A percentile compares a stretch with the other conserved stretches of the same genome.
Evolutionary conservation across 164 flowering plant species (phyloP).

Genomic region (Amborella trichopoda): DNA sequence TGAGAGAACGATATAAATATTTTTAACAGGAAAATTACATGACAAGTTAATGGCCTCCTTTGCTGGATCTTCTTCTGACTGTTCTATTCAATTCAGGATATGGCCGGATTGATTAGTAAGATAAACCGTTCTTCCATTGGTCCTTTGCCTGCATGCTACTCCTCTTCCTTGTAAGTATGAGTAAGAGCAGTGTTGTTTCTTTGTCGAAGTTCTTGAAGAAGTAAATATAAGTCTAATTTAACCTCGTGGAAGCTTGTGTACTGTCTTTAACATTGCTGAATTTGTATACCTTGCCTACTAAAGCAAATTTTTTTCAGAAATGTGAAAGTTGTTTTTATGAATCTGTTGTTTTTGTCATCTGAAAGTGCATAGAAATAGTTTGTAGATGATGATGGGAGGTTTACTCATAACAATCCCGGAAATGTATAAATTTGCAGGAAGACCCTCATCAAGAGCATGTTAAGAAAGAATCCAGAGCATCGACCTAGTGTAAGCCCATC

Average conservation of each 20-base stretch:
- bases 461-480: slow-evolving; percentile 94
- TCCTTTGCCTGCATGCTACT: slow-evolving; percentile 85
- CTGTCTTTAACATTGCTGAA: not conserved
- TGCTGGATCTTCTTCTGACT: no score
- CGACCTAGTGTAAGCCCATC: slow-evolving; percentile 66
- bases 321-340: not conserved
- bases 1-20: no score
- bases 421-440: slow-evolving; percentile 40
- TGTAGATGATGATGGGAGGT: no score
- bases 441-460: slow-evolving; percentile 87
- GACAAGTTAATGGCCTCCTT: no score
- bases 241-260: not conserved
- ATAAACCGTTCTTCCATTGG: slow-evolving; percentile 95
- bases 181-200: not conserved
- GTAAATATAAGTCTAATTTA: not conserved
- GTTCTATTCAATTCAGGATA: slow-evolving; percentile 94
- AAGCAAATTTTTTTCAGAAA: not conserved
- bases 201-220: not conserved
- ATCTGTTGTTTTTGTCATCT: not conserved
- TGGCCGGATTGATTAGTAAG: slow-evolving; percentile 97
- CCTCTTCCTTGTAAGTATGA: slow-evolving; percentile 79
- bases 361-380: no score
- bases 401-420: not conserved
- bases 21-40: no score
- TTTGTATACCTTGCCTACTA: not conserved